Base-by-base conservation (phyloP, 2,329 filamentous ascomycete species). In the Monosporascus sp. region DNA sequence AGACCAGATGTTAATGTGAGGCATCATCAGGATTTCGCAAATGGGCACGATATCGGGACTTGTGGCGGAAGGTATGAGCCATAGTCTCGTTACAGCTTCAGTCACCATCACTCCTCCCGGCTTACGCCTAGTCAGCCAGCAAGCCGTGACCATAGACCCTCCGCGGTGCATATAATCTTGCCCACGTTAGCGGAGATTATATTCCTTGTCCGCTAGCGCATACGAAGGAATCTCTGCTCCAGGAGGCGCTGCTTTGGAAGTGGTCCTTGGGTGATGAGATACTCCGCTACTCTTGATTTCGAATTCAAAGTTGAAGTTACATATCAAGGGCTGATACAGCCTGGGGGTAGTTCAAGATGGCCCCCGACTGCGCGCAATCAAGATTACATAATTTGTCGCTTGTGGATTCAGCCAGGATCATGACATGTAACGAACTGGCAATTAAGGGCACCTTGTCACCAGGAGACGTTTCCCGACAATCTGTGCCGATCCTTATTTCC, bases 31-130 rank as follows among this genome's bases (percentile, higher is more conserved):
- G 81, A 14, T 84, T 83, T 59, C 72, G 72, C 54, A 79, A 78
- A 65, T 85, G 81, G 81, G 79, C 81, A 47, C 71, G 69, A 58
- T 85, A 85, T 62, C 74, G 68, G 64, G 80, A 84, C 52, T 68
- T 79, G 19, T 84, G 79, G 80, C 74, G 73, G 54, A 54, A 57
- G 68, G 74, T 60, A 61, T 72, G 49, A 68, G 27, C 27, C 37
- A 11, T 35, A 27, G 9, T 37, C 14, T 17, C 7, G 38, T 26
- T 31, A 51, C 41, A 5, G 5, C 31, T 7, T 47, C 31, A 11
- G 5, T 6, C 43, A 17, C 43, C 22, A 31, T 27, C 24, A n/a
- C 16, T n/a, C 17, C 11, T 19, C 24, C 20, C 22, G 20, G 24
- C 24, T n/a, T 27, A 46, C n/a, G 22, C 24, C 43, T 24, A 43